phyloP scores from a whole-genome alignment of 1,284 basidiomycete species.

The Serendipita sp. region DNA sequence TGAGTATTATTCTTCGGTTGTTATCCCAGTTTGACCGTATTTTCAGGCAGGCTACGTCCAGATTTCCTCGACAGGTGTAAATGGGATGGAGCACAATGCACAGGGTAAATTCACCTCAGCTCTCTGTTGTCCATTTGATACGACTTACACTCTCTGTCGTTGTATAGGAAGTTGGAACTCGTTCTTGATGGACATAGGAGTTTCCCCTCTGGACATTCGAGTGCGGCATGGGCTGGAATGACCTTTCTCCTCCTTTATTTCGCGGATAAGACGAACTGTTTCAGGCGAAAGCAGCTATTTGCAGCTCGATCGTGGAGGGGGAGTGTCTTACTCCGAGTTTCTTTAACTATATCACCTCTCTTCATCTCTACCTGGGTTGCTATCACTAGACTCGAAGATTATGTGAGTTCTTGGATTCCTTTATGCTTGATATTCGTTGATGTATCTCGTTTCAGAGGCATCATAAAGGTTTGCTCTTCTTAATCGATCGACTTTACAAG shows the following conservation, averaged over 20 bases:
- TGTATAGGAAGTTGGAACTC: conserved; percentile 25
- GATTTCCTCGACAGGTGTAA: conserved; percentile 43
- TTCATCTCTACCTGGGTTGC: conserved; percentile 47
- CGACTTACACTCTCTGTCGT: neutral
- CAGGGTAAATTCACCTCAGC: conserved; percentile 29
- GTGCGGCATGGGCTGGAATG: conserved; percentile 51
- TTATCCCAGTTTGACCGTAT: neutral
- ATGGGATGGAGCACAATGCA: conserved; percentile 41
- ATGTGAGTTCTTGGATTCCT: conserved; percentile 29
- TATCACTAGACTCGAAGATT: conserved; percentile 47
- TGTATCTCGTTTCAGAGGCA: conserved; percentile 31
- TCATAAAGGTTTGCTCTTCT: conserved; percentile 28
- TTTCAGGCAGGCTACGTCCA: conserved; percentile 45
- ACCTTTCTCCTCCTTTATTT: conserved; percentile 47
- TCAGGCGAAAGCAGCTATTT: conserved; percentile 34
- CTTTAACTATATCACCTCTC: conserved; percentile 29
- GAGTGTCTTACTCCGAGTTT: conserved; percentile 35
- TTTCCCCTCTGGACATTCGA: conserved; percentile 57
- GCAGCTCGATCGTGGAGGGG: conserved; percentile 26
- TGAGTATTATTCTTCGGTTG: neutral
- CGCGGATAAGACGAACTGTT: conserved; percentile 46
- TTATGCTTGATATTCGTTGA: conserved; percentile 1
- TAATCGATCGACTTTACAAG: neutral
- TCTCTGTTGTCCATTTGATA: neutral
- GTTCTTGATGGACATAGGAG: conserved; percentile 42